Conservation (phyloP, 1,284 basidiomycete genomes). For the Leccinum subrobustum region DNA sequence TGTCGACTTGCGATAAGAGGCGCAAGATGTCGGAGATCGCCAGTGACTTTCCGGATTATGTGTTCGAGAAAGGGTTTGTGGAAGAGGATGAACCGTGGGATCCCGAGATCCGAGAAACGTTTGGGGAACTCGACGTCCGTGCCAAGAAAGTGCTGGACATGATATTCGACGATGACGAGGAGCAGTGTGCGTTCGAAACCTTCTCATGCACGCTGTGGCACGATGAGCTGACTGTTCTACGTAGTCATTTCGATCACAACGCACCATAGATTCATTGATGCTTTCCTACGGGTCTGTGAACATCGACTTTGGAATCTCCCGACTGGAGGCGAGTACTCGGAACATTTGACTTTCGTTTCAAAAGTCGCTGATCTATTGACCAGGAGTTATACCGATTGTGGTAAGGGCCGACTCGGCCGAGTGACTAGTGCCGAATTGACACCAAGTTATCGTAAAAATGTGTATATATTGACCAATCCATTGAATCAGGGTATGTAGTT, state of each 20-base stretch:
- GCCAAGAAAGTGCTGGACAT: slow-evolving; percentile 57
- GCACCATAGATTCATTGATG: slow-evolving; percentile 61
- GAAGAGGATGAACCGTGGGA: slow-evolving; percentile 78
- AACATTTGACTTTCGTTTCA: background rate
- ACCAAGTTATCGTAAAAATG: background rate
- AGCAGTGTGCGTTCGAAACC: slow-evolving; percentile 44
- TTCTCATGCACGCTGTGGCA: background rate
- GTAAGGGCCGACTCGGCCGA: slow-evolving; percentile 15
- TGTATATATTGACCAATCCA: background rate
- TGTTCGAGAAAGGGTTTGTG: slow-evolving; percentile 64
- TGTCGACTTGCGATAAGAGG: slow-evolving; percentile 75
- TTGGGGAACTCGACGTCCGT: slow-evolving; percentile 52
- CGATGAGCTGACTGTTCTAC: background rate
- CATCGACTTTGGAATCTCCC: slow-evolving; percentile 46
- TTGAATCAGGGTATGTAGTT: background rate
- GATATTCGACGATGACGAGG: slow-evolving; percentile 55
- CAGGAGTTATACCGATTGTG: slow-evolving; percentile 29
- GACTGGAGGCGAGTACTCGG: slow-evolving; percentile 53
- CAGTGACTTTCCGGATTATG: slow-evolving; percentile 58
- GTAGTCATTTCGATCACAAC: slow-evolving; percentile 64
- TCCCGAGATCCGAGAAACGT: slow-evolving; percentile 62
- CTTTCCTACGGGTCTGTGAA: slow-evolving; percentile 46
- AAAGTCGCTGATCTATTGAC: slow-evolving; percentile 5
- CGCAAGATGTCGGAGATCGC: slow-evolving; percentile 53
- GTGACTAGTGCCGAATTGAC: slow-evolving; percentile 14